These are phyloP conservation scores for Hypoxylon sp. DNA, from an alignment of 2,329 filamentous ascomycete genomes.

Conservation along the genomic window DNA sequence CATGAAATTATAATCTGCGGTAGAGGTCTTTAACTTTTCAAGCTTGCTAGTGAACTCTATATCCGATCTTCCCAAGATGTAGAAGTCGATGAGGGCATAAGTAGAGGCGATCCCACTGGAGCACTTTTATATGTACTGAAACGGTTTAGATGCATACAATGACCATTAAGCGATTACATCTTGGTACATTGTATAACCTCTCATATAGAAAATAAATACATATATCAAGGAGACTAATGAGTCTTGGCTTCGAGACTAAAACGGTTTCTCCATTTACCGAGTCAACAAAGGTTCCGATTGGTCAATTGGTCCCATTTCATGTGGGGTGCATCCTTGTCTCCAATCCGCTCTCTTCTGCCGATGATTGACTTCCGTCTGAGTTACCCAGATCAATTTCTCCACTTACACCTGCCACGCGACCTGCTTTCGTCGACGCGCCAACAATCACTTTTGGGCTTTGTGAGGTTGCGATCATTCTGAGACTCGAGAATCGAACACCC, in stretches of 20 bases:
- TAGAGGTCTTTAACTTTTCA: not conserved
- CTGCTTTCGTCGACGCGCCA: slow-evolving; percentile 34
- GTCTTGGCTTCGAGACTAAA: slow-evolving; percentile 13
- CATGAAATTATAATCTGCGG: not conserved
- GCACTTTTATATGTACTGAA: not conserved
- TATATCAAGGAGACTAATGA: not conserved
- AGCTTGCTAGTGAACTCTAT: not conserved
- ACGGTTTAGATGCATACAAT: not conserved
- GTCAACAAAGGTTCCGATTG: slow-evolving; percentile 28
- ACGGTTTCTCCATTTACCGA: slow-evolving; percentile 3
- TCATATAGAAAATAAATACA: not conserved
- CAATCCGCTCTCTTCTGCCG: slow-evolving; percentile 5
- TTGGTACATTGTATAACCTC: not conserved
- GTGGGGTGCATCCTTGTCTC: slow-evolving; percentile 25
- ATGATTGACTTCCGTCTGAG: not conserved
- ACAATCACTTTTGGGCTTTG: slow-evolving; percentile 17
- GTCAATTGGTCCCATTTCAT: slow-evolving; percentile 25
- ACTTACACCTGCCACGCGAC: slow-evolving; percentile 41
- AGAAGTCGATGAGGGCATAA: not conserved
- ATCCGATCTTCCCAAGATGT: not conserved
- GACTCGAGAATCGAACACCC: not conserved
- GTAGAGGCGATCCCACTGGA: too few species aligned
- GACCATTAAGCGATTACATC: not conserved
- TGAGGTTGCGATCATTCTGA: slow-evolving; percentile 2
- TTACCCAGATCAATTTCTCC: slow-evolving; percentile 29